Percentiles rank a stretch among this genome's conserved stretches.
phyloP scores from a whole-genome alignment of 2,329 filamentous ascomycete genomes.

The Trichoderma semiorbis region DNA sequence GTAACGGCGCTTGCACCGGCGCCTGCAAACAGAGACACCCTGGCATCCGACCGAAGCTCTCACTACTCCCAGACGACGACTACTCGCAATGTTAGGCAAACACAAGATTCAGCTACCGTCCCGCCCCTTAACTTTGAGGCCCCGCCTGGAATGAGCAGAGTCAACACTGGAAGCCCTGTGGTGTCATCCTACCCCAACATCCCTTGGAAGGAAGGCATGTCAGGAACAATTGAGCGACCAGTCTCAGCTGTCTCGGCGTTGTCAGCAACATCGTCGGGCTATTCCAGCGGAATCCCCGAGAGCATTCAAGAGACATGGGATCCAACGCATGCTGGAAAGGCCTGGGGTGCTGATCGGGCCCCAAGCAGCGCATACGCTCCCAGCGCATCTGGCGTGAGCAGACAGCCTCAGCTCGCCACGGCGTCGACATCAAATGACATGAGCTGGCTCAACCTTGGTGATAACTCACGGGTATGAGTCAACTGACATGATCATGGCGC shows the following conservation, averaged over 20 bases:
- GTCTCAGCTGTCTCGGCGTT: conserved; percentile 39
- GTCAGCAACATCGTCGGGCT: conserved; percentile 42
- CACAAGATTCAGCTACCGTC: conserved; percentile 65
- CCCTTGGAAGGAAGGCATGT: conserved; percentile 54
- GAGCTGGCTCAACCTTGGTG: conserved; percentile 75
- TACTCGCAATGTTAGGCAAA: conserved; percentile 42
- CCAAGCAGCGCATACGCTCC: conserved; percentile 51
- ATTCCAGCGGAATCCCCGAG: conserved; percentile 63
- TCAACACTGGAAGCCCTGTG: conserved; percentile 67
- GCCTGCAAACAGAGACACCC: conserved; percentile 45
- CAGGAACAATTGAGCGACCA: conserved; percentile 59
- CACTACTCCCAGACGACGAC: conserved; percentile 45
- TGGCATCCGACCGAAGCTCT: conserved; percentile 54
- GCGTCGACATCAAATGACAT: conserved; percentile 60
- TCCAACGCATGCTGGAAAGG: conserved; percentile 41
- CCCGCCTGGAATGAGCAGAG: conserved; percentile 60
- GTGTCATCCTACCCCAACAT: conserved; percentile 57
- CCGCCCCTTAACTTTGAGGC: conserved; percentile 66
- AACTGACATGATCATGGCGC: conserved; percentile 19
- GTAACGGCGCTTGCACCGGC: neutral
- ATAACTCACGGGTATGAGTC: conserved; percentile 32
- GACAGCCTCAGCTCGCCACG: conserved; percentile 49
- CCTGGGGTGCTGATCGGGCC: conserved; percentile 50
- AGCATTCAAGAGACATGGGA: conserved; percentile 59
- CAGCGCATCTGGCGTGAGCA: conserved; percentile 40